Base-by-base conservation (phyloP, 78 protist genomes). In the Cyanophora paradoxa region DNA sequence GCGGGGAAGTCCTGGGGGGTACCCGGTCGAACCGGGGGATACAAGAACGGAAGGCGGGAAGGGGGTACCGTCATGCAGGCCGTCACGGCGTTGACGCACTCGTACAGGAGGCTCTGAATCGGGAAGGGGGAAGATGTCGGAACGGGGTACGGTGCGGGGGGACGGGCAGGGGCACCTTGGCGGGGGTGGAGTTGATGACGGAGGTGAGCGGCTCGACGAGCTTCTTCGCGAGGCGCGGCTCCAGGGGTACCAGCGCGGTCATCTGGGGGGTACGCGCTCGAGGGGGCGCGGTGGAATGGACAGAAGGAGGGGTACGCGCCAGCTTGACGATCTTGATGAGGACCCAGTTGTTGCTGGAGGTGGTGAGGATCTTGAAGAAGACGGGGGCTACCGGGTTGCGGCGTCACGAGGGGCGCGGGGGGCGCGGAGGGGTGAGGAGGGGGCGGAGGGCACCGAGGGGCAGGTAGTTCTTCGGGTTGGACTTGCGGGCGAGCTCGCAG, bases 401-500 rank as follows among this genome's bases (percentile, higher is more conserved):
- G n/a, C n/a, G n/a, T n/a, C n/a, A n/a, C n/a, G n/a, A n/a, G n/a
- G n/a, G n/a, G n/a, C n/a, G n/a, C n/a, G n/a, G n/a, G n/a, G n/a
- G n/a, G n/a, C n/a, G n/a, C n/a, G n/a, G n/a, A n/a, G n/a, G n/a
- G n/a, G n/a, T n/a, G n/a, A n/a, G n/a, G n/a, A n/a, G n/a, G n/a
- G n/a, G n/a, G n/a, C n/a, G n/a, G n/a, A n/a, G n/a, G n/a, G n/a
- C n/a, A 1, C 61, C 74, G 22, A 68, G 74, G 40, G 74, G 7
- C 13, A 68, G 74, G 61, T 68, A 68, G 41, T 68, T 68, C 61
- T 44, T 16, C 5, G 98, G 98, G 77, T 95, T 93, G n/a, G n/a
- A n/a, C 80, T 83, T 84, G 61, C 95, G 76, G 2, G 97, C 96
- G 2, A 95, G 81, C 70, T 95, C 98, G 76, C 98, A 93, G 44